Evolutionary conservation across 2,329 filamentous ascomycete genomes (phyloP).

Genomic region (Aspergillus persii): DNA sequence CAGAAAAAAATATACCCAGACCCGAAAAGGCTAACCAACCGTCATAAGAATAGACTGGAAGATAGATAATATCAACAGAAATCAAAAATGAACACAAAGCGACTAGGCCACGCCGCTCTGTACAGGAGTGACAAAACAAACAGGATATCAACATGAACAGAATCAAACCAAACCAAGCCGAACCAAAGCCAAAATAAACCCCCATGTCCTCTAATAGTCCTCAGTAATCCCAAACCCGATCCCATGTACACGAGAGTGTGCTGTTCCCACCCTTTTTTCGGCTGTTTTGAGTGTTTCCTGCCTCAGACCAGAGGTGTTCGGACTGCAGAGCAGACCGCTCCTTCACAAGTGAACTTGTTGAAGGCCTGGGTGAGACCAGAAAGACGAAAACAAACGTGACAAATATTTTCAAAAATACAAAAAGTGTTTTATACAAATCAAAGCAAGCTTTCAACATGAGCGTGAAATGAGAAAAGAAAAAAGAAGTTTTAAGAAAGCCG

Average conservation of each 20-base stretch:
- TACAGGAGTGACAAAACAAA: background rate
- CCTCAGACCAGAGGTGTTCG: background rate
- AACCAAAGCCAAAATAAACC: background rate
- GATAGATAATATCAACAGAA: background rate
- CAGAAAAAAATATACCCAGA: background rate
- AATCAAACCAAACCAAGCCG: background rate
- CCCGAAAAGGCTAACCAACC: background rate
- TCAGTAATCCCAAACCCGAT: background rate
- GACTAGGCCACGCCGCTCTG: background rate
- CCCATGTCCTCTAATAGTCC: background rate
- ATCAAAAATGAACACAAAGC: background rate
- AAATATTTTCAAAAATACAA: slow-evolving; percentile 1
- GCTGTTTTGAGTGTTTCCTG: background rate
- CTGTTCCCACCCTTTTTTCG: background rate
- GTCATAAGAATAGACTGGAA: background rate
- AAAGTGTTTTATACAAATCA: background rate
- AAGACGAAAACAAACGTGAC: background rate
- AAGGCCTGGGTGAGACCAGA: background rate
- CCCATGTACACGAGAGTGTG: background rate
- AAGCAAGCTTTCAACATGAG: background rate
- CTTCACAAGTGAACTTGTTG: background rate
- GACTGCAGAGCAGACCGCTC: background rate
- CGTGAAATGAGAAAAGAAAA: background rate
- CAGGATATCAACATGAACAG: background rate
- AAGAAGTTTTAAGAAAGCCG: background rate